Conservation (phyloP, 495 filamentous ascomycete genomes). For the Annulohypoxylon nitens region DNA sequence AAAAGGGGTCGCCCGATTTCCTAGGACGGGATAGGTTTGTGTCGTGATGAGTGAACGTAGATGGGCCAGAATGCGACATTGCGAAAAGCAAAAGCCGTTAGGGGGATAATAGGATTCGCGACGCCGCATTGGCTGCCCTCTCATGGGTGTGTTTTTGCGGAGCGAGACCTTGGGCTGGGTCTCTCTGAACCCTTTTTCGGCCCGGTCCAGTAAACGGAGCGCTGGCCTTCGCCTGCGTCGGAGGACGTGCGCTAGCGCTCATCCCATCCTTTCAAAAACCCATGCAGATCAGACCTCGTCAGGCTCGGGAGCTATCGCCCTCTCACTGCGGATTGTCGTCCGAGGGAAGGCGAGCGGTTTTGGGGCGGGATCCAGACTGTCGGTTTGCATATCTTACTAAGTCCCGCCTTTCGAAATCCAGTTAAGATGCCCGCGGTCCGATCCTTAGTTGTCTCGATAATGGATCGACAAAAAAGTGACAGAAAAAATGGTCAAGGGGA, state of each 20-base stretch:
- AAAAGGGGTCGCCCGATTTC: constrained; percentile 4
- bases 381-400: constrained; percentile 40
- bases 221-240: constrained; percentile 37
- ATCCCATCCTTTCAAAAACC: constrained; percentile 15
- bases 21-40: constrained; percentile 13
- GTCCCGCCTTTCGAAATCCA: constrained; percentile 13
- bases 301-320: constrained; percentile 18
- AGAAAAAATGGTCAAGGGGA: background rate
- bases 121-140: constrained; percentile 26
- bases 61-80: background rate
- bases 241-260: constrained; percentile 36
- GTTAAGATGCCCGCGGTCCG: constrained; percentile 29
- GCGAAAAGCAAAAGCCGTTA: background rate
- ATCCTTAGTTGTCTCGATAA: constrained; percentile 17
- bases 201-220: constrained; percentile 22
- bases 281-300: constrained; percentile 42
- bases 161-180: background rate
- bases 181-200: constrained; percentile 26
- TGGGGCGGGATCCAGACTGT: constrained; percentile 38
- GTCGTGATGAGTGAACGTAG: background rate
- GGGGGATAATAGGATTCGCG: too few species aligned
- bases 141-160: background rate
- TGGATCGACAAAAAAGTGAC: constrained; percentile 19
- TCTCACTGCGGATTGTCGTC: background rate
- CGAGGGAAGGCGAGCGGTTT: background rate